Conservation (phyloP, 768 basidiomycete genomes). For the Dioszegia aurantiaca region DNA sequence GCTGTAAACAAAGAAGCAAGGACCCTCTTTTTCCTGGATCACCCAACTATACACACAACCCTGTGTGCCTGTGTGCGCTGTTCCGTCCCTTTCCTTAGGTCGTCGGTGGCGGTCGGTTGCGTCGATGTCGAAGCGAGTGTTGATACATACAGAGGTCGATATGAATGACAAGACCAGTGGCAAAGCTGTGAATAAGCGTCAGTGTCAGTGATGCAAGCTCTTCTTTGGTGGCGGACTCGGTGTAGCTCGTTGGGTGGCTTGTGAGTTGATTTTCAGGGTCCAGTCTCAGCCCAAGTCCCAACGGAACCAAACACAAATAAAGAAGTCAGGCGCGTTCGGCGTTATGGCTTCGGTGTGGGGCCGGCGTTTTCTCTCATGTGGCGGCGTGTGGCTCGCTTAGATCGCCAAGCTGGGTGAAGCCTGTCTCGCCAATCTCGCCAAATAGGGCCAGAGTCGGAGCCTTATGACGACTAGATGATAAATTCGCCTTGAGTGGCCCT, state of each 20-base stretch:
- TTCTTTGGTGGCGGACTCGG: neutral
- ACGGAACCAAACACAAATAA: neutral
- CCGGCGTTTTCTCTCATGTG: neutral
- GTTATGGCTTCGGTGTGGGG: neutral
- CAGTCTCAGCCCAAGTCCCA: neutral
- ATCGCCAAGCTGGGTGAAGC: too few relatives aligned
- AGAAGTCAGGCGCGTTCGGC: conserved; percentile 8
- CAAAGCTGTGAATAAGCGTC: neutral
- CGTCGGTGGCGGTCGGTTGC: neutral
- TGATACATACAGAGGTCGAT: neutral
- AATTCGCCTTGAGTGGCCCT: neutral
- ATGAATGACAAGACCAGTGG: neutral
- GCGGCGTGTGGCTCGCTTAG: neutral
- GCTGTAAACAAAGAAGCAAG: conserved; percentile 9
- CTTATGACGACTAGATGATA: neutral
- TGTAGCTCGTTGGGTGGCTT: conserved; percentile 5
- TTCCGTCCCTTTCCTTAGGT: neutral
- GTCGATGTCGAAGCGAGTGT: neutral
- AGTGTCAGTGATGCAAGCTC: neutral
- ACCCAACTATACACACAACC: neutral
- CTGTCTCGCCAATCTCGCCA: conserved; percentile 13
- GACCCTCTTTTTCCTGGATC: conserved; percentile 1
- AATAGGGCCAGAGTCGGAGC: neutral
- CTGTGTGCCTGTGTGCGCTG: neutral
- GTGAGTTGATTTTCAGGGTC: neutral